Evolutionary conservation across 2,329 filamentous ascomycete species (phyloP), one percentile per base, ranked within the genome.

Genomic region (Cordyceps javanica): DNA sequence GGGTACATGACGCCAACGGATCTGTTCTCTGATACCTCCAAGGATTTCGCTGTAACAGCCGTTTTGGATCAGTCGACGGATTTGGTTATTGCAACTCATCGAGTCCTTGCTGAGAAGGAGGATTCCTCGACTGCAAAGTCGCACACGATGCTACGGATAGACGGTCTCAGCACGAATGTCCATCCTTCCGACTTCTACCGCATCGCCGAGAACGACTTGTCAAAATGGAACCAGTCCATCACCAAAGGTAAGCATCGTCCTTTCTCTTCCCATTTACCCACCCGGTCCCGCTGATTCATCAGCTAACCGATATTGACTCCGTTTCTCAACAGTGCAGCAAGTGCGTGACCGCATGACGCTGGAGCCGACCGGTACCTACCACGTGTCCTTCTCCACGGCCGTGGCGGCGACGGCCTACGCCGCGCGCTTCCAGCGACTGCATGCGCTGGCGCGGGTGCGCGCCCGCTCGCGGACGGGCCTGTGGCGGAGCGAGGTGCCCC

Each of bases 171-270:
- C 64, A 78, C 77, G 58, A 78, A 81, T 21, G 77, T 92, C 44
- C 75, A 77, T 21, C 81, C 86, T 63, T 81, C 80, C 62, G 89
- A 93, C 72, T 92, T 93, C 70, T 79, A 83, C 61, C 85, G 88
- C 57, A 71, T 91, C 19, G 78, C 83, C 5, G 80, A 80, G 1
- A 81, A 79, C 64, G 82, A 89, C 63, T 80, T 92, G 34, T 83
- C 87, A 60, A 80, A 80, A 41, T 91, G 89, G 88, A 77, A 81
- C 10, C 78, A 77, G 57, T 82, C 83, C 28, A 83, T 90, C 58
- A 72, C 77, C 39, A 82, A 83, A 70, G 75, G 81, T 81, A 69
- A 23, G 36, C 21, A n/a, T n/a, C n/a, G 4, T 32, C 4, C 16
- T 21, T 49, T 11, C 25, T 49, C 23, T 63, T 39, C 59, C 64